Percentiles rank a stretch among this genome's conserved stretches.
phyloP scores from a whole-genome alignment of 1,284 basidiomycete genomes.

The Cutaneotrichosporon sp. region DNA sequence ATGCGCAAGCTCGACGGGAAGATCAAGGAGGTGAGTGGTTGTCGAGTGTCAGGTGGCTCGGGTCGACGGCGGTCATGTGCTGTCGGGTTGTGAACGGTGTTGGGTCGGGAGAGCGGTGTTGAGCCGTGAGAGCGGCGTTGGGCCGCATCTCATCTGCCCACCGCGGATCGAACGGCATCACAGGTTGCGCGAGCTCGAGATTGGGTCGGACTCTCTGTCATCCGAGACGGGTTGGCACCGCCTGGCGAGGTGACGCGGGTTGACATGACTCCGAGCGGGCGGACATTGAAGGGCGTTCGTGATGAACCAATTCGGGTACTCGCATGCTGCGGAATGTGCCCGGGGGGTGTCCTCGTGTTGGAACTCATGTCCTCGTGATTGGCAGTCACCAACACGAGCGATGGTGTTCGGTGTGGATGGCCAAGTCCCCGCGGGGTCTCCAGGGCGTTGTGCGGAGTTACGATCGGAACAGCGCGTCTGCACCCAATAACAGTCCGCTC shows the following conservation, averaged over 20 bases:
- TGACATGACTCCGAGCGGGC: neutral
- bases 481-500: neutral
- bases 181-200: neutral
- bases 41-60: conserved; percentile 3
- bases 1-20: conserved; percentile 89
- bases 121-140: neutral
- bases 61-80: neutral
- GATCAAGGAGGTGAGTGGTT: conserved; percentile 80
- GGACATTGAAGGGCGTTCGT: too few species aligned
- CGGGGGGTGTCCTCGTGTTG: too few species aligned
- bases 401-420: neutral
- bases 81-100: neutral
- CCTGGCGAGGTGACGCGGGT: neutral
- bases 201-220: neutral
- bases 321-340: too few species aligned
- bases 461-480: neutral
- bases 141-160: neutral
- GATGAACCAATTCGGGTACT: too few species aligned
- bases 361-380: too few species aligned
- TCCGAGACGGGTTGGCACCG: neutral
- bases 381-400: too few species aligned
- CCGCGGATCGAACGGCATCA: neutral
- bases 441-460: conserved; percentile 1
- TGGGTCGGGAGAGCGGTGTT: too few species aligned
- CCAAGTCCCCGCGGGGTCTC: neutral